Percentiles rank a stretch among this genome's conserved stretches.
Conservation (phyloP, 306 rosid genomes). For the Comarum palustre region DNA sequence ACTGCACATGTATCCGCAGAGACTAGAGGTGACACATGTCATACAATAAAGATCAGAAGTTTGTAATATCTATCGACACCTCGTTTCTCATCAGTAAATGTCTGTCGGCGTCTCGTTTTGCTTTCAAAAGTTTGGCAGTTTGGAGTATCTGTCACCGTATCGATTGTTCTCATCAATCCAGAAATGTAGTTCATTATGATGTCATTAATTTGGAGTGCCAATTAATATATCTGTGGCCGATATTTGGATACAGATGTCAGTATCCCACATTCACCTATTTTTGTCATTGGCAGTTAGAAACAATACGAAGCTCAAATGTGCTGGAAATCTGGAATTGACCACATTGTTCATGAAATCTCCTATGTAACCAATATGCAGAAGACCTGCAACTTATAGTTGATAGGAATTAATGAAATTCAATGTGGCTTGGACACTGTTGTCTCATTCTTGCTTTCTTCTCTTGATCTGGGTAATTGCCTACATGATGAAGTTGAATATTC, state of each 20-base stretch:
- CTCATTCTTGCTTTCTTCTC: neutral
- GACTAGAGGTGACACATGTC: neutral
- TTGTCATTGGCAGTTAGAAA: neutral
- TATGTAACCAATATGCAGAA: neutral
- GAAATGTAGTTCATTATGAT: too few relatives aligned
- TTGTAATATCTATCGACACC: neutral
- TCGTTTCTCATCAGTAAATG: neutral
- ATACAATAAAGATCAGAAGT: neutral
- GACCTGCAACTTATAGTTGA: neutral
- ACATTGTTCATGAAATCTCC: neutral
- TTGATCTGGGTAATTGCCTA: neutral
- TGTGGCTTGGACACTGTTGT: neutral
- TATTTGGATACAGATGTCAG: neutral
- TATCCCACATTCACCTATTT: neutral
- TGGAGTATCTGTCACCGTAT: neutral
- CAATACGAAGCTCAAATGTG: neutral
- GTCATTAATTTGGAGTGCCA: neutral
- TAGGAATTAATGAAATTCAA: neutral
- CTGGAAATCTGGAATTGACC: neutral
- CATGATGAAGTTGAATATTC: neutral
- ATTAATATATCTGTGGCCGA: neutral
- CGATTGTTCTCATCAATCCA: neutral
- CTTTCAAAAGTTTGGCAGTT: neutral
- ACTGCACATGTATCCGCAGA: neutral
- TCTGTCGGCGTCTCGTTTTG: neutral